A percentile compares a stretch with the other conserved stretches of the same genome.
These are phyloP conservation scores for Candida coquimbonensis DNA, from an alignment of 805 yeast species.

Conservation along the genomic window DNA sequence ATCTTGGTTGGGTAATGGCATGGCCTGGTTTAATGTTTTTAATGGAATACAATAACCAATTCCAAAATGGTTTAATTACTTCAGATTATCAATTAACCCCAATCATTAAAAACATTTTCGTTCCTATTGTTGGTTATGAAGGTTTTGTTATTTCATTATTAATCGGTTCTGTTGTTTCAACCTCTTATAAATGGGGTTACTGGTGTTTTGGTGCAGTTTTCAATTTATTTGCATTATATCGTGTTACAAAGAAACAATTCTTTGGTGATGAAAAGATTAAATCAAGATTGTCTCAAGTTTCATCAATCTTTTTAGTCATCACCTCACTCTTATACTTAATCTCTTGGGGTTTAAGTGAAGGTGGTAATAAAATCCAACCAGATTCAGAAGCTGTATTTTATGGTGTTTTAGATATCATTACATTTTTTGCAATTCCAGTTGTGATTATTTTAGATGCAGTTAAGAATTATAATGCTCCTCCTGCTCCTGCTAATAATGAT, in stretches of 20 bases:
- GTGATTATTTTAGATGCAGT: constrained; percentile 18
- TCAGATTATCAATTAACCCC: constrained; percentile 8
- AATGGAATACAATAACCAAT: constrained; percentile 22
- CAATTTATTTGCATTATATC: constrained; percentile 31
- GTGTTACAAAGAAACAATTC: constrained; percentile 25
- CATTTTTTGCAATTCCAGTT: constrained; percentile 37
- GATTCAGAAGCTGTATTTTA: constrained; percentile 49
- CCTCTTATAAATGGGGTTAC: constrained; percentile 66
- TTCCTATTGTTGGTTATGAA: constrained; percentile 38
- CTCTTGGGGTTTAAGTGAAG: constrained; percentile 46
- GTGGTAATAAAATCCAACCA: constrained; percentile 48
- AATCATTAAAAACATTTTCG: constrained; percentile 25
- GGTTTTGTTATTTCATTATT: constrained; percentile 47
- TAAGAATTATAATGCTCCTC: constrained; percentile 11
- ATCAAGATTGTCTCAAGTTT: not conserved
- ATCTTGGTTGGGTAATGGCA: constrained; percentile 50
- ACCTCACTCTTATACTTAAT: constrained; percentile 39
- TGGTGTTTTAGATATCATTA: constrained; percentile 42
- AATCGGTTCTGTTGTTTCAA: constrained; percentile 47
- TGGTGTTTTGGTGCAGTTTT: constrained; percentile 46
- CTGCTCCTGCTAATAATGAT: not conserved
- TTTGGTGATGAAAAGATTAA: not conserved
- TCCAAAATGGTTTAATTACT: constrained; percentile 9
- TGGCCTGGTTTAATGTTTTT: constrained; percentile 38
- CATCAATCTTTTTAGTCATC: constrained; percentile 25